Evolutionary conservation across 192 early-diverging fungal genomes (phyloP), one percentile per base, ranked within the genome.

Genomic region (Linnemannia elongata): DNA sequence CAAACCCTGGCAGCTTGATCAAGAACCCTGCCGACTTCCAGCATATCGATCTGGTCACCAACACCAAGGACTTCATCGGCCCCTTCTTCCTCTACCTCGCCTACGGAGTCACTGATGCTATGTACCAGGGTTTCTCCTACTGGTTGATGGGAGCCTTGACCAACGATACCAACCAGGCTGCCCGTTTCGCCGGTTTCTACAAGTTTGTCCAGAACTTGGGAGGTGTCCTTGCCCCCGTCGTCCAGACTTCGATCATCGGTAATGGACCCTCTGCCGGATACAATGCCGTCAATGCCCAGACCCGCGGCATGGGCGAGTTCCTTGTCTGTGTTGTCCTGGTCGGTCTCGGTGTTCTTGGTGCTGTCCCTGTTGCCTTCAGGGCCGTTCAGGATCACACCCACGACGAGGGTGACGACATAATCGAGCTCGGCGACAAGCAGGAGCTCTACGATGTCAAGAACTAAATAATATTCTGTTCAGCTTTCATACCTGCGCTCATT

Each of bases 91-190:
- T 96, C 52, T 98, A 97, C 86, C 74, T 95, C 71, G 69, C 92
- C 72, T 97, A 94, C 80, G 97, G 97, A 71, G 42, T 95, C 22
- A 85, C 85, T 77, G 97, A 98, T 89, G 94, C 97, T 63, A 93
- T 97, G 88, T 97, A 94, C 91, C 97, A 98, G 91, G 89, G 83
- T 69, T 90, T 81, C 82, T 81, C 89, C 1, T 97, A 98, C 94
- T 98, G 96, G 96, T 83, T 98, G 42, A 94, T 98, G 83, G 97
- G 96, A 27, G 92, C 96, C 49, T 89, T 97, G 70, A 94, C 96
- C 45, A 97, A 97, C 90, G 95, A 98, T 85, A 92, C 92, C 81
- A 91, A 93, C 83, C 84, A 89, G 79, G 91, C 94, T 82, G 91
- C 96, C 45, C 94, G 94, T 66, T 96, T 93, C 80, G 91, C 93